Percentiles rank a stretch among this genome's conserved stretches.
Evolutionary conservation across 208 protist genomes (phyloP).

Genomic region (Naegleria lovaniensis): DNA sequence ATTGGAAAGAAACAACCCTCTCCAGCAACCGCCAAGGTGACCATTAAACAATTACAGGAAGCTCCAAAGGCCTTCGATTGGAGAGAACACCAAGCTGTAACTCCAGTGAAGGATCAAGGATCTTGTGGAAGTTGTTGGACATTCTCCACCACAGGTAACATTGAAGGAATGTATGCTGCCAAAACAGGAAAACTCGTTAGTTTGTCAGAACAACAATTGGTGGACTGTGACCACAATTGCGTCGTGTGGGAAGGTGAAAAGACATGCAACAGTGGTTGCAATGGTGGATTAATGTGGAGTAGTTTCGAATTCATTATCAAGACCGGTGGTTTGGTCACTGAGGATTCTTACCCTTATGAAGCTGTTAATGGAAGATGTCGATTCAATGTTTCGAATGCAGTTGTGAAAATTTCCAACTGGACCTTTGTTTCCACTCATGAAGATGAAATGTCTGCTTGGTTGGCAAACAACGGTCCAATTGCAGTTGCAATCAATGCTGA

Average conservation of each 20-base stretch:
- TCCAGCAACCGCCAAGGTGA: too few relatives aligned
- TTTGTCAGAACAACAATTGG: conserved; percentile 67
- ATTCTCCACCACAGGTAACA: too few relatives aligned
- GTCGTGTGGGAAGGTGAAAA: neutral
- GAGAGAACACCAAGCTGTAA: conserved; percentile 15
- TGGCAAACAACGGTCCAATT: conserved; percentile 47
- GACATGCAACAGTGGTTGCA: conserved; percentile 50
- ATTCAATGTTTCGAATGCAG: conserved; percentile 36
- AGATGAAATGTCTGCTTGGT: conserved; percentile 33
- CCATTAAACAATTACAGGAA: neutral
- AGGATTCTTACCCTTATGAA: conserved; percentile 53
- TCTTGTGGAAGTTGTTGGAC: conserved; percentile 73
- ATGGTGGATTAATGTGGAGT: conserved; percentile 55
- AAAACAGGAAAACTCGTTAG: conserved; percentile 34
- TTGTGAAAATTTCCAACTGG: conserved; percentile 29
- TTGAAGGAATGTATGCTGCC: conserved; percentile 49
- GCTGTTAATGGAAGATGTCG: conserved; percentile 43
- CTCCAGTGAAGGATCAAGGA: conserved; percentile 26
- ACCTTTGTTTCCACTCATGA: conserved; percentile 33
- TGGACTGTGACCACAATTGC: conserved; percentile 53
- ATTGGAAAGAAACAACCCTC: neutral
- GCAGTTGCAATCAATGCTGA: conserved; percentile 55
- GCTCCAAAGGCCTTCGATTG: conserved; percentile 18
- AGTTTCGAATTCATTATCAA: conserved; percentile 56
- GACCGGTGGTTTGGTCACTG: too few relatives aligned